Conservation (phyloP, 345 rosid genomes). For the Dipteronia sinensis region DNA sequence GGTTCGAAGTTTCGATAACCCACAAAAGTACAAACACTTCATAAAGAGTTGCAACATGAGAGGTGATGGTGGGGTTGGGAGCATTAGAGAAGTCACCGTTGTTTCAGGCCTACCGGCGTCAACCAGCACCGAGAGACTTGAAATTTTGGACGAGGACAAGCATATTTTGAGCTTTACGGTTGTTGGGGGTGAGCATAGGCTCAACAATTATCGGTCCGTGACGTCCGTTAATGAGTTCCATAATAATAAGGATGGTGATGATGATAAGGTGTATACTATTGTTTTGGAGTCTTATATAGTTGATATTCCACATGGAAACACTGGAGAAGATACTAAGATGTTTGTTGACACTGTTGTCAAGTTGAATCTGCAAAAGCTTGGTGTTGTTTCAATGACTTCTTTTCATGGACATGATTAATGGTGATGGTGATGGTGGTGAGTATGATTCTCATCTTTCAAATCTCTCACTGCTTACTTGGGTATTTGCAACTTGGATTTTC, state of each 20-base stretch:
- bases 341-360: conserved; percentile 91
- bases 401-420: conserved; percentile 40
- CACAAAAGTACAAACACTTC: conserved; percentile 84
- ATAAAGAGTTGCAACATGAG: conserved; percentile 63
- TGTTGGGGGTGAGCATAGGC: conserved; percentile 84
- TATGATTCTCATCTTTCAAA: conserved; percentile 3
- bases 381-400: conserved; percentile 51
- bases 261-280: conserved; percentile 51
- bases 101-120: conserved; percentile 88
- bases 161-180: conserved; percentile 77
- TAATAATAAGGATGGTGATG: conserved; percentile 1
- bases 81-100: conserved; percentile 70
- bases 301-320: conserved; percentile 83
- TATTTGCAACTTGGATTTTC: conserved; percentile 8
- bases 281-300: conserved; percentile 81
- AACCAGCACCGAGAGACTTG: conserved; percentile 86
- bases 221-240: conserved; percentile 76
- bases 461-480: neutral
- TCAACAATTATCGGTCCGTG: conserved; percentile 69
- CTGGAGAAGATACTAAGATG: conserved; percentile 80
- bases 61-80: conserved; percentile 64
- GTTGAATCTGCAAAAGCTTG: conserved; percentile 86
- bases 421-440: neutral
- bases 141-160: conserved; percentile 68
- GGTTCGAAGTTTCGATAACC: conserved; percentile 63